Evolutionary conservation across 768 basidiomycete species (phyloP).

Genomic region (Auricularia sp.): DNA sequence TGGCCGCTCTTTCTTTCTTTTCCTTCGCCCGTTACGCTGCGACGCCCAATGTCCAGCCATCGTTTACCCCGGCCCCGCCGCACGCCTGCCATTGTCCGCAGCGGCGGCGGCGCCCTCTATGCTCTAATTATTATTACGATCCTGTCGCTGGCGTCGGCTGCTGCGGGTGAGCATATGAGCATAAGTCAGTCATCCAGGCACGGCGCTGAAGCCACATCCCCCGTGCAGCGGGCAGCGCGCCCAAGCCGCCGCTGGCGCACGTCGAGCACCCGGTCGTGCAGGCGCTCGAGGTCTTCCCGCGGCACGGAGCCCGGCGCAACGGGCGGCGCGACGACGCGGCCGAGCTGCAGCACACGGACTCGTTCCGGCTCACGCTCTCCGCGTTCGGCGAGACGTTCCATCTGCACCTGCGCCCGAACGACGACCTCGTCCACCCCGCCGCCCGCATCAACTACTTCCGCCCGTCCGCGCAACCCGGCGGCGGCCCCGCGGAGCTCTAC

Average conservation of each 20-base stretch:
- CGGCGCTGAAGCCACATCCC: too few species aligned
- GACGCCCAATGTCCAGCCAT: too few species aligned
- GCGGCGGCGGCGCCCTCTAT: too few species aligned
- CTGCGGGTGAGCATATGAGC: too few species aligned
- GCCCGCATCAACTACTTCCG: constrained; percentile 61
- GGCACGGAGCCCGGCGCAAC: constrained; percentile 20
- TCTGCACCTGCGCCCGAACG: constrained; percentile 69
- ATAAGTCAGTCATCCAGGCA: too few species aligned
- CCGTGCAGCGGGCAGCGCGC: constrained; percentile 36
- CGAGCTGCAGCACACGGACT: constrained; percentile 55
- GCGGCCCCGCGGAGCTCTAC: constrained; percentile 41
- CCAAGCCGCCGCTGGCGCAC: constrained; percentile 39
- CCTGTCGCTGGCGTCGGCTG: too few species aligned
- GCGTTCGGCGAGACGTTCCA: constrained; percentile 58
- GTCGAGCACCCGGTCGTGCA: constrained; percentile 41
- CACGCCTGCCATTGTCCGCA: too few species aligned
- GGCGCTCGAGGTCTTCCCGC: constrained; percentile 49
- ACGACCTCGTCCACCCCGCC: constrained; percentile 67
- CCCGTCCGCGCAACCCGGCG: constrained; percentile 23
- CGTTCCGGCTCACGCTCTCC: constrained; percentile 57
- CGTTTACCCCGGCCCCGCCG: constrained; percentile 2
- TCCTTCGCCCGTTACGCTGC: too few species aligned
- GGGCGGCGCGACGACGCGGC: constrained; percentile 27
- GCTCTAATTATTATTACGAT: too few species aligned
- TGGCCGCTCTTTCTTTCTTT: too few species aligned